A percentile compares a stretch with the other conserved stretches of the same genome.
phyloP scores from a whole-genome alignment of 106 monocot species.

The Agapanthus africanus region DNA sequence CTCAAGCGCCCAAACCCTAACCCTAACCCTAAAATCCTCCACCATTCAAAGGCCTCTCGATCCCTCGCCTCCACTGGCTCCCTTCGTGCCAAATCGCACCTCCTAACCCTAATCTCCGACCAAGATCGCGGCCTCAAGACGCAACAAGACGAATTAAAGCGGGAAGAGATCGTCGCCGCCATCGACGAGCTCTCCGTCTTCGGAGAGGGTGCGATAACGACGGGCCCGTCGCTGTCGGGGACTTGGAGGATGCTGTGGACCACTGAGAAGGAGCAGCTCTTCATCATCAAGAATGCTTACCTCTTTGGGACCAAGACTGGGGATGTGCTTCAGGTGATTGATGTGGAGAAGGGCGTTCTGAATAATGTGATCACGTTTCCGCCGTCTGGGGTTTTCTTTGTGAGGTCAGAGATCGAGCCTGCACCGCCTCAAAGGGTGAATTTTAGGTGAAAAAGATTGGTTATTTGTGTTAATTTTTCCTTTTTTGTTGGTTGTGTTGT shows the following conservation, averaged over 20 bases:
- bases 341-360: slow-evolving; percentile 44
- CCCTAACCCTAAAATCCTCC: slow-evolving; percentile 7
- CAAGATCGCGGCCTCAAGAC: slow-evolving; percentile 68
- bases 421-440: slow-evolving; percentile 73
- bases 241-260: slow-evolving; percentile 99
- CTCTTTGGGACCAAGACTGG: slow-evolving; percentile 73
- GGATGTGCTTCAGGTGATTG: slow-evolving; percentile 91
- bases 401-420: slow-evolving; percentile 47
- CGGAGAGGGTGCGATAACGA: slow-evolving; percentile 42
- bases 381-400: slow-evolving; percentile 84
- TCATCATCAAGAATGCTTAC: slow-evolving; percentile 65
- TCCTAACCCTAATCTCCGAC: slow-evolving; percentile 69
- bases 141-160: slow-evolving; percentile 37
- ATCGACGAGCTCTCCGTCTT: slow-evolving; percentile 49
- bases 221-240: slow-evolving; percentile 47
- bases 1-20: background rate
- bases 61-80: slow-evolving; percentile 9
- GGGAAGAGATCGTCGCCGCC: slow-evolving; percentile 50
- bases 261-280: slow-evolving; percentile 98
- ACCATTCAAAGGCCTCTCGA: slow-evolving; percentile 4
- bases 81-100: slow-evolving; percentile 43
- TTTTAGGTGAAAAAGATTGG: slow-evolving; percentile 59
- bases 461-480: no score
- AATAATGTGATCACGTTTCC: slow-evolving; percentile 98
- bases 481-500: slow-evolving; percentile 3